Conservation (phyloP, 441 rosid species). For the Jatropha podagrica region DNA sequence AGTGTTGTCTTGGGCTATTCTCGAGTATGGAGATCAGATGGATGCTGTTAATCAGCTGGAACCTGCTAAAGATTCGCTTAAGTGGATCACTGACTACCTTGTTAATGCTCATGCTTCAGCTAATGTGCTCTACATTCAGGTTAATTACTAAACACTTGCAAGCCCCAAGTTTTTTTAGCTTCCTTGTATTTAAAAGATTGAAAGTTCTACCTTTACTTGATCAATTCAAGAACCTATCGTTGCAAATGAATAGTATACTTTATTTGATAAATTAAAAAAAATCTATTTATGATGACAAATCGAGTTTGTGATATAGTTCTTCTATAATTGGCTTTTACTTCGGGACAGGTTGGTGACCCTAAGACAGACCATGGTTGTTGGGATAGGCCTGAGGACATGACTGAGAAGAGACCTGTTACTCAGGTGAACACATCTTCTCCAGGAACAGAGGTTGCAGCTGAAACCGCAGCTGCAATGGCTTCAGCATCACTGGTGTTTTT, state of each 20-base stretch:
- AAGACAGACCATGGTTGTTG: constrained; percentile 75
- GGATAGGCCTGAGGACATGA: constrained; percentile 91
- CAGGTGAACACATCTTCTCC: constrained; percentile 64
- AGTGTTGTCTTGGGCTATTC: constrained; percentile 61
- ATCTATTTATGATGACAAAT: not conserved
- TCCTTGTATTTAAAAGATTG: not conserved
- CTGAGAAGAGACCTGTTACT: constrained; percentile 65
- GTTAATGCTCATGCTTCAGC: constrained; percentile 53
- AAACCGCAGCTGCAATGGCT: constrained; percentile 96
- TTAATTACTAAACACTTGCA: constrained; percentile 12
- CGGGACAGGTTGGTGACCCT: constrained; percentile 84
- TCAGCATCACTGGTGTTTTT: constrained; percentile 90
- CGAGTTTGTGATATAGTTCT: not conserved
- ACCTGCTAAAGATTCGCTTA: constrained; percentile 60
- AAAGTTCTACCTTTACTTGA: not conserved
- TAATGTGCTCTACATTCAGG: constrained; percentile 68
- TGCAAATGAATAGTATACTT: not conserved
- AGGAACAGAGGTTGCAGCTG: constrained; percentile 95
- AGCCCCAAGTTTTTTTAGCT: not conserved
- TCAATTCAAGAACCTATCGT: not conserved
- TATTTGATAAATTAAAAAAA: not conserved
- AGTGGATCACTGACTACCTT: constrained; percentile 79
- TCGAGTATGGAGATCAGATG: constrained; percentile 76
- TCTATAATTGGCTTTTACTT: constrained; percentile 6
- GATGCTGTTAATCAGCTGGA: constrained; percentile 50